Evolutionary conservation across 768 basidiomycete genomes (phyloP), one percentile per base, ranked within the genome.

Genomic region (Leccinellum luteum): DNA sequence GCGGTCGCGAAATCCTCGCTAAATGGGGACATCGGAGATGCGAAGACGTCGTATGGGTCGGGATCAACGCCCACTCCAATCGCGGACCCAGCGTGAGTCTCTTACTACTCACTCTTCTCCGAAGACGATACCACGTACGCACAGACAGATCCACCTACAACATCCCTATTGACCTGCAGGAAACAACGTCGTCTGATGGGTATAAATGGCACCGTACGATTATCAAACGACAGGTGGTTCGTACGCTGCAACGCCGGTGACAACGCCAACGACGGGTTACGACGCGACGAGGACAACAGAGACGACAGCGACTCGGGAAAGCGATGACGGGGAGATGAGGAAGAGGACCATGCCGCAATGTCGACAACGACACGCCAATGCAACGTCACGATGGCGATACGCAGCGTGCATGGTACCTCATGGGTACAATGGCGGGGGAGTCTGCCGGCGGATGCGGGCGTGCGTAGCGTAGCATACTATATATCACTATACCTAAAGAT

Each of bases 111-210:
- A 1, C 48, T 45, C 8, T 30, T 30, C 30, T 43, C 28, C 48
- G 48, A 60, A 49, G 35, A 55, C 13, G 31, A 17, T 19, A 6
- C 34, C 38, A 19, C 56, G 7, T 12, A 38, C 52, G 62, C 54
- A 34, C 43, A 92, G 89, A 90, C 89, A 47, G 92, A 94, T 68
- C 85, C 88, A 2, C 90, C 92, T 9, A 94, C 91, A 7, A 89
- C 87, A 3, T 88, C 93, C 3, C 76, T 98, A 25, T 78, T 96
- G 31, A 92, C 90, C 23, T 83, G 94, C 25, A 94, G 92, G 34
- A 94, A 97, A 71, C 92, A 97, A 64, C 96, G 98, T 67, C 98
- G 94, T 71, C 75, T 98, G 51, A 97, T 98, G 81, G 96, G 96
- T 38, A 98, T 99, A 61, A 85, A 93, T 48, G 96, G 96, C 14